Evolutionary conservation across 2,329 filamentous ascomycete genomes (phyloP), one percentile per base, ranked within the genome.

Genomic region (Hypoxylon sp.): DNA sequence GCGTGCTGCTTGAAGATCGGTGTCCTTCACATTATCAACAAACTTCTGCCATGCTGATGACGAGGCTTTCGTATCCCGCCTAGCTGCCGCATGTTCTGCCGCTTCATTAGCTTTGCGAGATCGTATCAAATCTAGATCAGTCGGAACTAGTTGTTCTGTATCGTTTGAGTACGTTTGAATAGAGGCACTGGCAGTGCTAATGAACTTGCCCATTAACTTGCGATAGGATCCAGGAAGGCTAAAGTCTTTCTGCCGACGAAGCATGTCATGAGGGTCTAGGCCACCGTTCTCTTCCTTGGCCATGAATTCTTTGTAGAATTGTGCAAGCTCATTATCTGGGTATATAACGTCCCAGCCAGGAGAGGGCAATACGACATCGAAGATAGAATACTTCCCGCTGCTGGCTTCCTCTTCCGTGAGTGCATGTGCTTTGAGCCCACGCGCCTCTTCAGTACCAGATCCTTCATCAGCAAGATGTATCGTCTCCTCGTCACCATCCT

Each of bases 271-370:
- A 0, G 96, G 95, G 78, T 97, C 90, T 11, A 99, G 84, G 1
- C 84, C 82, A 10, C 95, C 95, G 68, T 96, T 94, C 69, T 88
- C 87, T 52, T 92, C 87, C 56, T 87, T 91, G 32, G 82, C 88
- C 97, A 99, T 99, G 81, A 98, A 97, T 2, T 88, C 86, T 70
- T 87, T 86, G 82, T 98, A 99, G 79, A 91, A 97, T 2, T 88
- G 85, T n/a, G 92, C 93, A 69, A 97, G 89, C 37, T 89, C 88
- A 78, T 99, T 98, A 21, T 85, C 78, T 0, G 96, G 96, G 77
- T 98, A 99, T 37, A 92, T 80, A 42, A 98, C 88, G 74, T 97
- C 94, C 82, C 90, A 98, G 17, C 96, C 96, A 0, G 96, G 96
- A n/a, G 92, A 90, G 2, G 97, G 95, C 2, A 99, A 86, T 11